These are phyloP conservation scores for Ceratocystis alfenasii DNA, from an alignment of 2,329 filamentous ascomycete species.

Conservation along the genomic window DNA sequence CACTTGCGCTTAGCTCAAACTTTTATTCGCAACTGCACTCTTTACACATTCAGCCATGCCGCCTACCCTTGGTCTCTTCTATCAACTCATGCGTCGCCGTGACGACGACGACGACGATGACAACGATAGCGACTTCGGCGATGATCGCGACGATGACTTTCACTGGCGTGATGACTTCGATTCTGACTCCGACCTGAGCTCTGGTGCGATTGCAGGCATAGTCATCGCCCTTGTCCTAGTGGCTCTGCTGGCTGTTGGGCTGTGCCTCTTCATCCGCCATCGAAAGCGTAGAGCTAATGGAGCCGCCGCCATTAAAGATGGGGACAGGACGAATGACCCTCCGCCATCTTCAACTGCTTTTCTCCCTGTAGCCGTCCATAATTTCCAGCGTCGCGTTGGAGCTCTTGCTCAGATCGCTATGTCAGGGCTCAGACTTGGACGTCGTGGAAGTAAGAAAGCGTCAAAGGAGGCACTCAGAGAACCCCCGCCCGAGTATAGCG, in stretches of 20 bases:
- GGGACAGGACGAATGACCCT: not conserved
- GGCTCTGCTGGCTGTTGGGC: not conserved
- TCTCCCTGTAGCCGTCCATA: not conserved
- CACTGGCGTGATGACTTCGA: not conserved
- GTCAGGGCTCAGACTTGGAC: not conserved
- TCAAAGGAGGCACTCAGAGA: not conserved
- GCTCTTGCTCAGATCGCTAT: not conserved
- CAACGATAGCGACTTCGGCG: not conserved
- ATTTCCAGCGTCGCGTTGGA: not conserved
- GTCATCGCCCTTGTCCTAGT: constrained; percentile 10
- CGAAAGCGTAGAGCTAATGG: not conserved
- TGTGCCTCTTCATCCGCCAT: constrained; percentile 1
- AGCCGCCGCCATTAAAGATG: not conserved
- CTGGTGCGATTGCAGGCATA: constrained; percentile 11
- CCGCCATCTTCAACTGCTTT: not conserved
- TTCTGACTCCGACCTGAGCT: constrained; percentile 1
- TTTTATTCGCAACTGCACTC: not conserved
- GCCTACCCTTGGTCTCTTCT: not conserved
- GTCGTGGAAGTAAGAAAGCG: not conserved
- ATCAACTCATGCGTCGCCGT: constrained; percentile 1
- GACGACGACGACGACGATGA: constrained; percentile 11
- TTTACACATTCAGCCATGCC: not conserved
- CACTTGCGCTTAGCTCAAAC: no score
- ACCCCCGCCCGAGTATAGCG: constrained; percentile 18
- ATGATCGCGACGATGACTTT: not conserved